phyloP scores from a whole-genome alignment of 73 alveolate species.

The Effrenium voratum region DNA sequence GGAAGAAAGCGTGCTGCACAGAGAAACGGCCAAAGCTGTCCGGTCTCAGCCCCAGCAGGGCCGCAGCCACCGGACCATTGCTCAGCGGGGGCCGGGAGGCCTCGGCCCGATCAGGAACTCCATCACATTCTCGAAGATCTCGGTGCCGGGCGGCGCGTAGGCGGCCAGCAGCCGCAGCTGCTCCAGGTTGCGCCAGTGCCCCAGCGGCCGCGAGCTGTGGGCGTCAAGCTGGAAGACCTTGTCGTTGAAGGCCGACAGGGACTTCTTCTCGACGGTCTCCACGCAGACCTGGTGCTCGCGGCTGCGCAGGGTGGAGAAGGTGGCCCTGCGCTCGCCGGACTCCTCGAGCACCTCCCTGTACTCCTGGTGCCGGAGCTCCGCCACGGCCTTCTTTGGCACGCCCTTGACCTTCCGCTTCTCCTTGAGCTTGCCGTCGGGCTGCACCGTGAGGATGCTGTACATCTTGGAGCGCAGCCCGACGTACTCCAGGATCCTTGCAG shows the following conservation, averaged over 20 bases:
- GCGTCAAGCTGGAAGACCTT: slow-evolving; percentile 15
- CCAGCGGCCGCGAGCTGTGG: not conserved
- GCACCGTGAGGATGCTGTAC: not conserved
- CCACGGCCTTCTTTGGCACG: not conserved
- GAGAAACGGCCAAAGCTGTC: no score
- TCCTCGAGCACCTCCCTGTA: not conserved
- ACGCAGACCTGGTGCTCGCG: not conserved
- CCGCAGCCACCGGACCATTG: no score
- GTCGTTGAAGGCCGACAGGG: not conserved
- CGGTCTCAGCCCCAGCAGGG: no score
- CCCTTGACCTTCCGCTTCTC: slow-evolving; percentile 6
- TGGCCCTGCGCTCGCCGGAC: not conserved
- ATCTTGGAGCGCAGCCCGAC: not conserved
- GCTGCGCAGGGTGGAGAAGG: not conserved
- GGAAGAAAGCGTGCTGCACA: no score
- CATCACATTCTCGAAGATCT: no score
- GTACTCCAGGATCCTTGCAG: slow-evolving; percentile 15
- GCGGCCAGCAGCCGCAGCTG: no score
- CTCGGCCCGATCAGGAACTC: no score
- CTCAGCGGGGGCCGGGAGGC: no score
- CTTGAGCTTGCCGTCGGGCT: not conserved
- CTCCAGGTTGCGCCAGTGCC: slow-evolving; percentile 12
- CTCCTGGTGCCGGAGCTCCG: slow-evolving; percentile 1
- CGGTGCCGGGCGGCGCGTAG: no score
- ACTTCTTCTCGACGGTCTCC: not conserved